Evolutionary conservation across 768 basidiomycete genomes (phyloP).

Genomic region (Mycena albidolilacea): DNA sequence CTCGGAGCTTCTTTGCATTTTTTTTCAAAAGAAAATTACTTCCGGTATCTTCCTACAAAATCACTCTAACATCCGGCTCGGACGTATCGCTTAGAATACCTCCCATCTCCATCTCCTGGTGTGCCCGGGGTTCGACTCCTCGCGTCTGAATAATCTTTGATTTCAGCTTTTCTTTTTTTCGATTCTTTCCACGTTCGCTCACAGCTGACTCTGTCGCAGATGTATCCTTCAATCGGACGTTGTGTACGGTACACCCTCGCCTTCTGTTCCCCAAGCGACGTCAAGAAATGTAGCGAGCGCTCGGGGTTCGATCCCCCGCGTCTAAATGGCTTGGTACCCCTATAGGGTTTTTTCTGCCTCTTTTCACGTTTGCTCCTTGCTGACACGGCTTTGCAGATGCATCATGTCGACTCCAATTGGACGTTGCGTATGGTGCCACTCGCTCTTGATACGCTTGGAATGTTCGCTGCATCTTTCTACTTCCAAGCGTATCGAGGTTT

Average conservation of each 20-base stretch:
- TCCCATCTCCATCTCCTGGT: no score
- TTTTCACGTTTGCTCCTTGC: not conserved
- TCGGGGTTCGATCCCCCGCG: conserved; percentile 9
- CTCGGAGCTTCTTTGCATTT: no score
- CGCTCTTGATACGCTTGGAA: not conserved
- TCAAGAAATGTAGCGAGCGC: not conserved
- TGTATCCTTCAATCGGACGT: not conserved
- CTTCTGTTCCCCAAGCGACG: not conserved
- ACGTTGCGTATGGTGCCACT: not conserved
- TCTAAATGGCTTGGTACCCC: not conserved
- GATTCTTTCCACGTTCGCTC: not conserved
- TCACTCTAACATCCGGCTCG: no score
- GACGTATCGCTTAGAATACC: no score
- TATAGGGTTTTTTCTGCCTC: not conserved
- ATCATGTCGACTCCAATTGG: not conserved
- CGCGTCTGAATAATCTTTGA: no score
- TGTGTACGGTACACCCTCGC: not conserved
- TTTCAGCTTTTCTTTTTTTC: not conserved
- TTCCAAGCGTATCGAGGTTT: no score
- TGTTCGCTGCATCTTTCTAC: no score
- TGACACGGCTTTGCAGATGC: not conserved
- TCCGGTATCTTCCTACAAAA: no score
- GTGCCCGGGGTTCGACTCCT: no score
- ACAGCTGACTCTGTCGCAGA: not conserved
- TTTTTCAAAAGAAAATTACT: no score